Percentiles rank a stretch among this genome's conserved stretches.
phyloP scores from a whole-genome alignment of 257 asterid species.

The Datura wrightii region DNA sequence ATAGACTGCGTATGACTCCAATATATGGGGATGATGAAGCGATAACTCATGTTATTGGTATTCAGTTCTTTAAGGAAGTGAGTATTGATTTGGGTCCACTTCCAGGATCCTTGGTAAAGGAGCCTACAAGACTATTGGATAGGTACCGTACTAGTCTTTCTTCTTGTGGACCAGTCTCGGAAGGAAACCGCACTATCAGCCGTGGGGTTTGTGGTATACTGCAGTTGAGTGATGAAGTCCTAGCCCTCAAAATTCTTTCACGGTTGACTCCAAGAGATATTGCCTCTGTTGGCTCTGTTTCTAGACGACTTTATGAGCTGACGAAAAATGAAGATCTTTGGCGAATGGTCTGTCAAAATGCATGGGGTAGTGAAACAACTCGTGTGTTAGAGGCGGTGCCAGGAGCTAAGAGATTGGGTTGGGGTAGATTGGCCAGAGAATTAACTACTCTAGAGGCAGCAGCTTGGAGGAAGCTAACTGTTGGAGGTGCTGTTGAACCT shows the following conservation, averaged over 20 bases:
- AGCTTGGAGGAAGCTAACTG: slow-evolving; percentile 86
- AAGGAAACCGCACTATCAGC: slow-evolving; percentile 54
- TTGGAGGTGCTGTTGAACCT: slow-evolving; percentile 89
- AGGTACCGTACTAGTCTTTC: slow-evolving; percentile 58
- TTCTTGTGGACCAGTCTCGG: slow-evolving; percentile 44
- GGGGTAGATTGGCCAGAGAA: slow-evolving; percentile 92
- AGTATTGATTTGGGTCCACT: slow-evolving; percentile 82
- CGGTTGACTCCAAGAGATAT: slow-evolving; percentile 82
- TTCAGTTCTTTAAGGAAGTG: slow-evolving; percentile 73
- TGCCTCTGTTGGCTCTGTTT: slow-evolving; percentile 88
- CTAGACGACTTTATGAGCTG: slow-evolving; percentile 66
- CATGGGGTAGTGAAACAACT: slow-evolving; percentile 89
- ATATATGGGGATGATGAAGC: slow-evolving; percentile 55
- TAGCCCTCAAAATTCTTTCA: slow-evolving; percentile 68
- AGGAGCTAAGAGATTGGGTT: slow-evolving; percentile 81
- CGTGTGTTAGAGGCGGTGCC: slow-evolving; percentile 76
- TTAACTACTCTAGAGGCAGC: slow-evolving; percentile 91
- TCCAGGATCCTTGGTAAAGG: slow-evolving; percentile 70
- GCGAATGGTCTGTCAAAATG: slow-evolving; percentile 92
- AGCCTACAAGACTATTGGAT: slow-evolving; percentile 56
- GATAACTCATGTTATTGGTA: slow-evolving; percentile 68
- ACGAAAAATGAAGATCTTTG: slow-evolving; percentile 85
- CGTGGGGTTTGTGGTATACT: slow-evolving; percentile 75
- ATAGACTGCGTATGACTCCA: slow-evolving; percentile 58
- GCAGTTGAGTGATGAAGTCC: slow-evolving; percentile 80